phyloP scores from a whole-genome alignment of 148 eudicot genomes.

The Cornus kousa region DNA sequence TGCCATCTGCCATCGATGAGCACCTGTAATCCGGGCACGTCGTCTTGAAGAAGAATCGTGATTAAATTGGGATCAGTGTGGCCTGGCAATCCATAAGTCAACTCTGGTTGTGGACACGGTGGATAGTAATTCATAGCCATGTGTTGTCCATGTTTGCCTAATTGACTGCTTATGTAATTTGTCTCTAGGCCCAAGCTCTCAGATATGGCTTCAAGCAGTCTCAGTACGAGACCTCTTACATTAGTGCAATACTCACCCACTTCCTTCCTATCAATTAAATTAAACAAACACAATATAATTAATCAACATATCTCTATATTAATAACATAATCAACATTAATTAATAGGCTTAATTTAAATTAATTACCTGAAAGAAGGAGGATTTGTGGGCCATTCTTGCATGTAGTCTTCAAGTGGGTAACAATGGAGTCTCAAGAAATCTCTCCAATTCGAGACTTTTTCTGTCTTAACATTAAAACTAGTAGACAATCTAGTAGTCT shows the following conservation, averaged over 20 bases:
- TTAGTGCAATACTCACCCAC: conserved; percentile 9
- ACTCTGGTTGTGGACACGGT: conserved; percentile 16
- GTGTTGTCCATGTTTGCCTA: conserved; percentile 16
- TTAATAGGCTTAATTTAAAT: no score
- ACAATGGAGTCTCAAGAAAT: conserved; percentile 16
- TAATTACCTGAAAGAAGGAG: conserved; percentile 6
- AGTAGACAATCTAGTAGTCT: conserved; percentile 13
- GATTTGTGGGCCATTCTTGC: conserved; percentile 15
- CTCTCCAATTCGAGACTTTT: conserved; percentile 17
- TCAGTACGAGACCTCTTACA: conserved; percentile 1
- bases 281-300: no score
- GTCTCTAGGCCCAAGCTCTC: conserved; percentile 13
- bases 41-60: conserved; percentile 16
- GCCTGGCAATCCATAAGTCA: conserved; percentile 15
- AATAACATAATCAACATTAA: no score
- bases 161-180: conserved; percentile 1
- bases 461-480: conserved; percentile 8
- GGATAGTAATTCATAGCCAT: conserved; percentile 20
- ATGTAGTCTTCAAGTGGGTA: conserved; percentile 13
- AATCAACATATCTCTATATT: no score
- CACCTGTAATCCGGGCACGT: conserved; percentile 13
- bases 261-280: neutral
- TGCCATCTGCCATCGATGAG: conserved; percentile 7
- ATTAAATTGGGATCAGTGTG: conserved; percentile 13
- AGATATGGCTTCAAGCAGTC: conserved; percentile 13